A percentile compares a stretch with the other conserved stretches of the same genome.
phyloP scores from a whole-genome alignment of 176 grass and related monocot species.

The Lolium rigidum region DNA sequence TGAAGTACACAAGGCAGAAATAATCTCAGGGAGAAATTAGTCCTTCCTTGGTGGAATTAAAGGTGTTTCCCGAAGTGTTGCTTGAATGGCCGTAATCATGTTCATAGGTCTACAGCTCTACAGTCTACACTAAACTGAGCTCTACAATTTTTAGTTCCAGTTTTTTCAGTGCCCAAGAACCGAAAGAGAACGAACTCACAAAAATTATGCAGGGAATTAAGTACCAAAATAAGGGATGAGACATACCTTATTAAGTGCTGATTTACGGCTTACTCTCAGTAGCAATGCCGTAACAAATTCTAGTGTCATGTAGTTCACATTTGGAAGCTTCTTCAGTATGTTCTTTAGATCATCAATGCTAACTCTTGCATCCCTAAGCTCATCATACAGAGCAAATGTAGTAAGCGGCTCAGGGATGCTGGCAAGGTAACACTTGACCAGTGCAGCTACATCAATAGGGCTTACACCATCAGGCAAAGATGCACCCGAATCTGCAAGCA shows the following conservation, averaged over 20 bases:
- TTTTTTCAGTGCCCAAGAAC: not conserved
- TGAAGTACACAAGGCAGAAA: not conserved
- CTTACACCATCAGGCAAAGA: constrained; percentile 74
- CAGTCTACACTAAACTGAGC: constrained; percentile 18
- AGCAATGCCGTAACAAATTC: constrained; percentile 91
- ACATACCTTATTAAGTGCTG: constrained; percentile 89
- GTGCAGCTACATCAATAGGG: constrained; percentile 73
- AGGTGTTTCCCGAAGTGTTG: not conserved
- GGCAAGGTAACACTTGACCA: constrained; percentile 91
- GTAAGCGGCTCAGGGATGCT: constrained; percentile 91
- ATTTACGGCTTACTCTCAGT: constrained; percentile 90
- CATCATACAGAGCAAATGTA: constrained; percentile 72
- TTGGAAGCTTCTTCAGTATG: constrained; percentile 97
- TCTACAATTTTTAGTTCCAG: constrained; percentile 7
- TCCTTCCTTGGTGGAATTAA: constrained; percentile 1
- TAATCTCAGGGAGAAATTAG: not conserved
- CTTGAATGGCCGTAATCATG: not conserved
- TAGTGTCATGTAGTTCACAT: constrained; percentile 97
- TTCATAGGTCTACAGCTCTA: constrained; percentile 6
- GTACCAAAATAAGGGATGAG: constrained; percentile 33
- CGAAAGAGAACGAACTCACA: constrained; percentile 2
- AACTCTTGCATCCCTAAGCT: constrained; percentile 82
- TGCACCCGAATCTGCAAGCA: constrained; percentile 72
- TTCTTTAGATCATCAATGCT: constrained; percentile 88
- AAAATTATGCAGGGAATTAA: not conserved